Evolutionary conservation across 2,329 filamentous ascomycete genomes (phyloP), one percentile per base, ranked within the genome.

Genomic region (Aureobasidium sp.): DNA sequence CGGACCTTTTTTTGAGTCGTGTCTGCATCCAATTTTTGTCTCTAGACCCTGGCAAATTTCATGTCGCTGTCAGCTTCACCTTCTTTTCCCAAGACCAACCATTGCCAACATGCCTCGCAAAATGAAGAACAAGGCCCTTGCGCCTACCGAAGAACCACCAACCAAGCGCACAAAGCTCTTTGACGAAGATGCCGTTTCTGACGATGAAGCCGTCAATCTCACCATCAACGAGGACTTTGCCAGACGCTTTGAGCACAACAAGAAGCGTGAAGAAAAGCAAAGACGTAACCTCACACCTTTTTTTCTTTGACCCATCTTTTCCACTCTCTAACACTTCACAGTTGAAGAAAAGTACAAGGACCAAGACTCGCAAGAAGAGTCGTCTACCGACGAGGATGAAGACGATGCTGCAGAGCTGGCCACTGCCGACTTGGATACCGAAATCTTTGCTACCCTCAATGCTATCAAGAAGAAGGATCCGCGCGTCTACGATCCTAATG

Each of bases 171-270:
- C 70, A 21, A 73, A 72, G 59, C 64, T 73, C 14, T 67, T 74
- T 42, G 67, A 63, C 32, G 65, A 66, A 47, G 62, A 63, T 13
- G 51, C 44, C 29, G 27, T 25, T 6, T 68, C 70, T 14, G 65
- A 67, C 48, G 65, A 68, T 57, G 66, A 64, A 13, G 64, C 61
- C 42, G 65, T 63, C 41, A 64, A 64, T 11, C 62, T 70, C 25
- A 91, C 89, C 72, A 87, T 99, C 75, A 97, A 99, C 75, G 81
- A 91, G 72, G 90, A 95, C 58, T 99, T 87, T 74, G 94, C 94
- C 47, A 85, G 84, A 67, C 83, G 90, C 44, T 97, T 96, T 69
- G 94, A 99, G 74, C 83, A 97, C 77, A 99, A 99, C 78, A 97
- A 97, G 79, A 96, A 96, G 78, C 85, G 93, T 62, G 92, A 96